Evolutionary conservation across 108 stramenopile species (phyloP).

Genomic region (Asterionellopsis glacialis): DNA sequence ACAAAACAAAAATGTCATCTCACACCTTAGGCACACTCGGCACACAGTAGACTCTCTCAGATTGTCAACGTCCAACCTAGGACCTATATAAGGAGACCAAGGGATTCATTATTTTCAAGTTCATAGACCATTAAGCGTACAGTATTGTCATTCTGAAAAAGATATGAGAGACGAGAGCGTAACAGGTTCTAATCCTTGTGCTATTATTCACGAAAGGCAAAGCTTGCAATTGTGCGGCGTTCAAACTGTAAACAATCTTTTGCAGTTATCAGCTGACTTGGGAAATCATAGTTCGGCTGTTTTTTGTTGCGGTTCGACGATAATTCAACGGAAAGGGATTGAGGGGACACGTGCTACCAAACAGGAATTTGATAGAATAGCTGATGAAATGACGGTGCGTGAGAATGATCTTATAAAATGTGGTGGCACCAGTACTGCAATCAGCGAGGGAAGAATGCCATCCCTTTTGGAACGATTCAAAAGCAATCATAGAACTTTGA

Average conservation of each 20-base stretch:
- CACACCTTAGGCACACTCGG: no score
- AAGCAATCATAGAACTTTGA: constrained; percentile 26
- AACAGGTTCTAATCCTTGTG: no score
- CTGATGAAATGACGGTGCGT: not conserved
- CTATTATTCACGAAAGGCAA: constrained; percentile 37
- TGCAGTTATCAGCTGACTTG: constrained; percentile 22
- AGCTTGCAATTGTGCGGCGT: constrained; percentile 34
- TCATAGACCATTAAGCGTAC: no score
- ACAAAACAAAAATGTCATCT: no score
- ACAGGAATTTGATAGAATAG: not conserved
- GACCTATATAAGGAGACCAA: no score
- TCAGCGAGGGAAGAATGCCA: not conserved
- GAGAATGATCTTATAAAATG: not conserved
- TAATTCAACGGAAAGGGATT: not conserved
- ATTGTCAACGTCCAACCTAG: no score
- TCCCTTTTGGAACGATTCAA: constrained; percentile 18
- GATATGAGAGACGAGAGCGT: no score
- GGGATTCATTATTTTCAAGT: no score
- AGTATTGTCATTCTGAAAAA: no score
- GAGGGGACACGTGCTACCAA: not conserved
- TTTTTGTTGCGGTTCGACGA: constrained; percentile 3
- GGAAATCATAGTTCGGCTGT: not conserved
- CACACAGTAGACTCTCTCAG: no score
- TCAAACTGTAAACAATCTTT: constrained; percentile 36
- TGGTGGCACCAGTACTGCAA: not conserved